A percentile compares a stretch with the other conserved stretches of the same genome.
Evolutionary conservation across 108 stramenopile species (phyloP).

Genomic region (Cylindrotheca closterium): DNA sequence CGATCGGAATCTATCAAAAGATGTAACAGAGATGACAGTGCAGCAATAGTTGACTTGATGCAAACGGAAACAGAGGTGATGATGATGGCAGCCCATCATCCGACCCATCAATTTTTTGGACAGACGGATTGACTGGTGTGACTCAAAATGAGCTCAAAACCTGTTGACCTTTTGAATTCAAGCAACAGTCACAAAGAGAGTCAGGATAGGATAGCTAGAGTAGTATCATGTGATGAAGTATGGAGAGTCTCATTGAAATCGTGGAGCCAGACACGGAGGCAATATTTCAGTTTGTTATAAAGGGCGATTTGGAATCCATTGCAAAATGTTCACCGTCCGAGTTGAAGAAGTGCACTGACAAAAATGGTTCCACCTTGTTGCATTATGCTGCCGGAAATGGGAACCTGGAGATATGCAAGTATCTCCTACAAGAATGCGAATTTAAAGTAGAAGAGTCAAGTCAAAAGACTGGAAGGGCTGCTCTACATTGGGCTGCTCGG

Average conservation of each 20-base stretch:
- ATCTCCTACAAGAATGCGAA: constrained; percentile 2
- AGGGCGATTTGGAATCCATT: not conserved
- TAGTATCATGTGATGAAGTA: no score
- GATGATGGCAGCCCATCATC: no score
- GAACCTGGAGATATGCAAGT: constrained; percentile 22
- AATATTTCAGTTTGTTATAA: not conserved
- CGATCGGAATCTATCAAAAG: no score
- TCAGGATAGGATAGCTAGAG: no score
- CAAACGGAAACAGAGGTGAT: no score
- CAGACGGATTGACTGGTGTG: no score
- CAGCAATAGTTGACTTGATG: no score
- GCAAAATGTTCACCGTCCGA: not conserved
- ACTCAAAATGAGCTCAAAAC: no score
- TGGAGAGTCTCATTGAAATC: constrained; percentile 9
- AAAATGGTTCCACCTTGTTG: constrained; percentile 23
- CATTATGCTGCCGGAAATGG: constrained; percentile 45
- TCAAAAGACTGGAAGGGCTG: constrained; percentile 20
- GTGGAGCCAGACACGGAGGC: not conserved
- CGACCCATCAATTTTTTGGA: no score
- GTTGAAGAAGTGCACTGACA: not conserved
- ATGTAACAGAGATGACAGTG: no score
- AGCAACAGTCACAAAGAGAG: no score
- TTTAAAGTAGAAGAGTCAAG: not conserved
- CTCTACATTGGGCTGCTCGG: constrained; percentile 49
- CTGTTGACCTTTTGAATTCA: no score